Base-by-base conservation (phyloP, 371 early-diverging fungal species). In the Rhizopus microsporus region DNA sequence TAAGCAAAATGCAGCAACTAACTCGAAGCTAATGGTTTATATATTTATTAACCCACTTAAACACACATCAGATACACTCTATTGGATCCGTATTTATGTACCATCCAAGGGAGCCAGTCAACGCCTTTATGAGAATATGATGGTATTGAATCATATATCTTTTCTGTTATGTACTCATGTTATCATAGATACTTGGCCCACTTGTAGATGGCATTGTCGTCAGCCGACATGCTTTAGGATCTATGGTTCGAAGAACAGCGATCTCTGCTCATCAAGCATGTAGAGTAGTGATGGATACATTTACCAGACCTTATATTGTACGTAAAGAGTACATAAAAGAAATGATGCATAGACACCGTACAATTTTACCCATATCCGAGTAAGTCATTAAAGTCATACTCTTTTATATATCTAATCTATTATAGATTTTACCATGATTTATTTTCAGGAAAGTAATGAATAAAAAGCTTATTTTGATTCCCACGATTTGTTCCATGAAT, bases 151-250 rank as follows among this genome's bases (percentile, higher is more conserved):
- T 49, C 16, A 4, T n/a, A 33, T 16, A 5, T 39, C 23, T 31
- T 45, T 47, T 23, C 13, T 17, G 12, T 16, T 35, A 16, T 10
- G 30, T 51, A 17, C 33, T 30, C 29, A 37, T 63, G 29, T 13
- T 75, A 31, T 54, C 45, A 39, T 60, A 86, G 84, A 77, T 79
- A 23, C 80, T 87, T 64, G 91, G 91, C 5, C 92, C 92, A 5
- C 63, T 91, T 17, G 74, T 78, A 12, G 89, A 91, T 65, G 90
- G 88, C 12, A 86, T 86, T 74, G 69, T 89, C 5, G 83, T 90
- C 3, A 84, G 82, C 53, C 74, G 88, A 9, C 87, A 88, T 68
- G 74, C 86, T 1, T 64, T 91, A 4, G 91, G 89, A 0, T 67
- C 74, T 23, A 77, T 91, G 69, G 81, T 89, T 4, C 80, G 92